phyloP scores from a whole-genome alignment of 192 early-diverging fungal genomes.

The Coemansia sp. region DNA sequence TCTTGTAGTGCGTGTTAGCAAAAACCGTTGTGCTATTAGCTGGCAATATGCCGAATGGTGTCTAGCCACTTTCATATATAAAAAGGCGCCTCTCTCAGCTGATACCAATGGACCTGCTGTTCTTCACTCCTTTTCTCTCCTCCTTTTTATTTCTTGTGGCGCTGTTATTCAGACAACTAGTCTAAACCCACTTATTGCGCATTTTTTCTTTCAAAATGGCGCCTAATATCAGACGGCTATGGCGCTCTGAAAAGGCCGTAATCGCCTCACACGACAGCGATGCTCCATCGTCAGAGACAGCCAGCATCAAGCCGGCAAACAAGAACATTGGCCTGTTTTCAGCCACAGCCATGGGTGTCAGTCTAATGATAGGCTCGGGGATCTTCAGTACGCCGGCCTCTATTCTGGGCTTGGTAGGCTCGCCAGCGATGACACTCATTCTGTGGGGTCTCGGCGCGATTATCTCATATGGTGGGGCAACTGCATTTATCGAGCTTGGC shows the following conservation, averaged over 20 bases:
- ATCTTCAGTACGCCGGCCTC: constrained; percentile 80
- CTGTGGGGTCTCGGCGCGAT: constrained; percentile 76
- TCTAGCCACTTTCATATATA: background rate
- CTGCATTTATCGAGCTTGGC: constrained; percentile 90
- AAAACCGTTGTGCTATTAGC: background rate
- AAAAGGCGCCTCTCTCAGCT: background rate
- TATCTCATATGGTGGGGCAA: constrained; percentile 75
- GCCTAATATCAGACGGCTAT: background rate
- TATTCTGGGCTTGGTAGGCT: constrained; percentile 61
- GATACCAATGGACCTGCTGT: background rate
- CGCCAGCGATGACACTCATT: constrained; percentile 67
- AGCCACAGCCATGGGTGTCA: constrained; percentile 67
- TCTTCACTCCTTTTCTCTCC: background rate
- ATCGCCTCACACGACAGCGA: background rate
- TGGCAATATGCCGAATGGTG: background rate
- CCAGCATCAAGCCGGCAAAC: background rate
- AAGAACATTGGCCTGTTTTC: constrained; percentile 58
- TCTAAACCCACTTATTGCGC: background rate
- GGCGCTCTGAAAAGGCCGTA: constrained; percentile 6
- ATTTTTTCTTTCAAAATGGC: background rate
- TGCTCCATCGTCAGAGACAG: background rate
- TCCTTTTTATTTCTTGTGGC: background rate
- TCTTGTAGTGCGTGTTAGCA: background rate
- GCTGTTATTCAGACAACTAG: background rate
- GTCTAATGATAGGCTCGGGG: constrained; percentile 77